Evolutionary conservation across 192 early-diverging fungal genomes (phyloP), one percentile per base, ranked within the genome.

Genomic region (Coemansia sp.): DNA sequence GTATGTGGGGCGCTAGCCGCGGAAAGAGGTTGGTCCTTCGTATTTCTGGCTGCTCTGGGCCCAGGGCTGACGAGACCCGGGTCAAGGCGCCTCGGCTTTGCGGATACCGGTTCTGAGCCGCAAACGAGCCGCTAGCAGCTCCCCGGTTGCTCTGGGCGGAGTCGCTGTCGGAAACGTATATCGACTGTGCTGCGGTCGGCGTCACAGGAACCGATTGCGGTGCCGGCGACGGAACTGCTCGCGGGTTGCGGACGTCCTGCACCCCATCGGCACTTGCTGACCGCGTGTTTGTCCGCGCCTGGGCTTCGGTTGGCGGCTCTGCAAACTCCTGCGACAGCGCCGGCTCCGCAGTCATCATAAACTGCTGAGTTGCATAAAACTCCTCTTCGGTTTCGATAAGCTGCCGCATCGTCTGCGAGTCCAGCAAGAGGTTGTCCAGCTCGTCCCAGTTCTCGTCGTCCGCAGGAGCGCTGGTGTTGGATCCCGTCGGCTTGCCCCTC

Each of bases 331-430:
- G 71, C 23, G 71, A 67, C 15, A 68, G 46, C 30, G 57, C 30
- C 22, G 44, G 14, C 10, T 55, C 51, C 4, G 38, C 34, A 11
- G 50, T 43, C 23, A 48, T 46, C 29, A 61, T 9, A 43, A 53
- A 60, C 46, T 67, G 63, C 61, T 71, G 75, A 9, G 69, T 72
- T 2, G 64, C 53, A 46, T 61, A 68, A n/a, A 67, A 65, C 26
- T 53, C 41, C 47, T 78, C 75, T 29, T 78, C 75, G 10, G 61
- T 47, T 14, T 72, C 63, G 5, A 50, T 49, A 17, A 78, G 43
- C 64, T 78, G 64, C 26, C 51, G 56, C 55, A 78, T 72, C 10
- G 57, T 66, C 23, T 72, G 69, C 50, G 69, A 67, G 19, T 71
- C 60, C 21, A 78, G 54, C 34, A 64, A 56, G 4, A 70, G 35